Evolutionary conservation across 2,329 filamentous ascomycete species (phyloP), one percentile per base, ranked within the genome.

Genomic region (Exophiala sp.): DNA sequence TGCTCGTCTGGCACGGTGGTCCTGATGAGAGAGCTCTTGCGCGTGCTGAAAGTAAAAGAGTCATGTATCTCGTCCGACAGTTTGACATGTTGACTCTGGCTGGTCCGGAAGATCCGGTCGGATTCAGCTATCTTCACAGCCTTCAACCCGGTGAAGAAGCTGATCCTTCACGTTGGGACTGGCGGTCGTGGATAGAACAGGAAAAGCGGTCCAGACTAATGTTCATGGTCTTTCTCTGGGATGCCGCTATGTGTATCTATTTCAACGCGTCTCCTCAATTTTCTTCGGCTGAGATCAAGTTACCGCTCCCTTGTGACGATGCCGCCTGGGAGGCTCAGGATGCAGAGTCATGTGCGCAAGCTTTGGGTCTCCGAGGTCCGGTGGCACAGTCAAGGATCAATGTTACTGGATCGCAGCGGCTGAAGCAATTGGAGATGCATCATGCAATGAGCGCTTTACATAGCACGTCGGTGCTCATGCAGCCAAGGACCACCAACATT

Each of bases 261-360:
- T 90, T 89, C 76, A 89, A 90, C 66, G 71, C 73, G n/a, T 69
- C 77, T 8, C 79, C 85, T 11, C 75, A 81, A 41, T 81, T 89
- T 39, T 82, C 88, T 54, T 71, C 78, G 7, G 75, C 83, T 33
- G 85, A 89, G 61, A 76, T 89, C 47, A 75, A 77, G 29, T 68
- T 89, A 35, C 85, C 86, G n/a, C 72, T 91, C 5, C 87, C 87
- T 7, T 79, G 81, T 11, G 86, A 90, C 62, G 87, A 90, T 68
- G 84, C 84, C 12, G 82, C 84, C 2, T 90, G 87, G 86, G 86
- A 89, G 62, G 86, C 87, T 3, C 73, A 71, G 32, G 79, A 76
- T 36, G 69, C 75, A 4, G 68, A 77, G 12, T 79, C 83, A 35
- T 90, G 86, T 65, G 83, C 83, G 18, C 76, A 81, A 58, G 83